These are phyloP conservation scores for Coprinopsis marcescibilis DNA, from an alignment of 768 basidiomycete genomes.

Conservation along the genomic window DNA sequence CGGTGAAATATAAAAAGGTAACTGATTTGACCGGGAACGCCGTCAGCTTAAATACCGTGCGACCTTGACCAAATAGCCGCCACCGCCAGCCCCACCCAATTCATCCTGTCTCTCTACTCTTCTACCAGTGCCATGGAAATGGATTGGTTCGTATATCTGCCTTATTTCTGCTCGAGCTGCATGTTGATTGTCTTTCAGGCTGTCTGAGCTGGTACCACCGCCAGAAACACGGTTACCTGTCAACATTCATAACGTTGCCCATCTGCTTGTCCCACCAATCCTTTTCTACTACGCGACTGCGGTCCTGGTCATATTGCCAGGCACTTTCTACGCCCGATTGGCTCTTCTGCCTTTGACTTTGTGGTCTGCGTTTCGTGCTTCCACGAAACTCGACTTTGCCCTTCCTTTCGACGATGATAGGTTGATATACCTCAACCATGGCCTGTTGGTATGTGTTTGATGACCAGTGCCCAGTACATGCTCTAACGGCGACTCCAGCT, in stretches of 20 bases:
- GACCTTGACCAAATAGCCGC: too few species aligned
- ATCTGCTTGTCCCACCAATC: slow-evolving; percentile 35
- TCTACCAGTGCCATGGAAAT: too few species aligned
- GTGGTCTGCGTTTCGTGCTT: slow-evolving; percentile 36
- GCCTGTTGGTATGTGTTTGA: slow-evolving; percentile 32
- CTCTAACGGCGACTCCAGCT: slow-evolving; percentile 20
- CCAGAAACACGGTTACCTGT: slow-evolving; percentile 30
- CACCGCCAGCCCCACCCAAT: too few species aligned
- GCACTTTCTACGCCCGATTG: slow-evolving; percentile 36
- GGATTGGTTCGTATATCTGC: too few species aligned
- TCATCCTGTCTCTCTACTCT: too few species aligned
- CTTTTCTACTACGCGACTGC: slow-evolving; percentile 47
- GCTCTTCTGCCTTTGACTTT: slow-evolving; percentile 46
- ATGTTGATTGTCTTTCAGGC: too few species aligned
- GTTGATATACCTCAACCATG: slow-evolving; percentile 39
- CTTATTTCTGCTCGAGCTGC: too few species aligned
- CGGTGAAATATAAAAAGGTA: too few species aligned
- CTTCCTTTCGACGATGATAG: slow-evolving; percentile 25
- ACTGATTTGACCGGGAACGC: too few species aligned
- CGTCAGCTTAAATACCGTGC: too few species aligned
- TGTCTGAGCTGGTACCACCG: slow-evolving; percentile 23
- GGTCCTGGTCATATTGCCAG: slow-evolving; percentile 43
- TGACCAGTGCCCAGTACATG: background rate
- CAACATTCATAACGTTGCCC: slow-evolving; percentile 25
- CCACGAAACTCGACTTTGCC: slow-evolving; percentile 39